Conservation (phyloP, 176 grass and related monocot genomes). For the Bromus sterilis region DNA sequence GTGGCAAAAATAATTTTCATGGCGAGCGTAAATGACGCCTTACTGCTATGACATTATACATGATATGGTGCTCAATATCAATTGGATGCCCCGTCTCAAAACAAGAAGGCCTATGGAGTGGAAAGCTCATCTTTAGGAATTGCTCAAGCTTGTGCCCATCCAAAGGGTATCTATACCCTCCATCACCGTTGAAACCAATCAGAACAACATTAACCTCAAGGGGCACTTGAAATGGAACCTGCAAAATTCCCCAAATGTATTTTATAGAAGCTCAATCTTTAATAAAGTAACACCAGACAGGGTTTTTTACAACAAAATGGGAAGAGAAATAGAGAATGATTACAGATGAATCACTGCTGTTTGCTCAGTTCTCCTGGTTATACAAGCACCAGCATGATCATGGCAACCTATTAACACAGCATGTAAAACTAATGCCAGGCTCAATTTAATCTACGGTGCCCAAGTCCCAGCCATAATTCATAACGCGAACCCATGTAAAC, state of each 20-base stretch:
- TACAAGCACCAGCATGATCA: not conserved
- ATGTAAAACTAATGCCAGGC: not conserved
- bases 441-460: not conserved
- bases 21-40: slow-evolving; percentile 14
- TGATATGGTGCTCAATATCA: slow-evolving; percentile 97
- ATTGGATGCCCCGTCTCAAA: slow-evolving; percentile 92
- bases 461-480: slow-evolving; percentile 1
- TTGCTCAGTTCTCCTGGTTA: not conserved
- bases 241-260: slow-evolving; percentile 25
- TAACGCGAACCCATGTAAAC: not conserved
- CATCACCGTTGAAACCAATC: slow-evolving; percentile 91
- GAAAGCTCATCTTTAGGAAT: slow-evolving; percentile 82
- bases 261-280: not conserved
- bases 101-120: slow-evolving; percentile 86
- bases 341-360: slow-evolving; percentile 2
- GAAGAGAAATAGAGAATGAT: not conserved
- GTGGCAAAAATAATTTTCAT: not conserved
- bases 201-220: slow-evolving; percentile 96
- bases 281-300: not conserved
- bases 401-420: not conserved
- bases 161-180: slow-evolving; percentile 80
- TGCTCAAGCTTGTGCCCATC: slow-evolving; percentile 81
- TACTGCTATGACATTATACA: slow-evolving; percentile 92
- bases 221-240: slow-evolving; percentile 99
- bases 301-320: not conserved